Conservation (phyloP, 1,284 basidiomycete species). For the Heliocybe sulcata region DNA sequence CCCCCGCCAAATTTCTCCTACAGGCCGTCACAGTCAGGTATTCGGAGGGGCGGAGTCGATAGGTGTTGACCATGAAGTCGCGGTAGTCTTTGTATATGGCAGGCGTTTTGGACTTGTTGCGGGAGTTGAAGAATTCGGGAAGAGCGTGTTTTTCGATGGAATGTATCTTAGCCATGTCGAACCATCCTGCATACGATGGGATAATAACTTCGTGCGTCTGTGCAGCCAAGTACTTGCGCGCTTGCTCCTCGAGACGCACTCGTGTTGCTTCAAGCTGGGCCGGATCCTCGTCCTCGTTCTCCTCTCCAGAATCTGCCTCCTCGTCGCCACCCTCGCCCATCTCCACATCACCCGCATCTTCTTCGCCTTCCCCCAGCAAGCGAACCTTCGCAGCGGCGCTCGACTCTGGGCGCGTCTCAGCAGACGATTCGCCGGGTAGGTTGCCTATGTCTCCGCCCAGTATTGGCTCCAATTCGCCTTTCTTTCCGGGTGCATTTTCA, state of each 20-base stretch:
- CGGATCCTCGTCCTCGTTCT: constrained; percentile 73
- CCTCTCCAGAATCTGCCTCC: constrained; percentile 62
- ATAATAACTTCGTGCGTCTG: constrained; percentile 98
- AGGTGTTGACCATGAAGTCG: constrained; percentile 99
- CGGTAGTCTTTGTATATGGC: constrained; percentile 98
- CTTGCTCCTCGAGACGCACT: constrained; percentile 75
- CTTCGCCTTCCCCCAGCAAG: constrained; percentile 56
- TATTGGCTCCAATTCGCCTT: constrained; percentile 69
- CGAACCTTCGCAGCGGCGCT: constrained; percentile 45
- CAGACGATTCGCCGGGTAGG: constrained; percentile 42
- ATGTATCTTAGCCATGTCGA: constrained; percentile 92
- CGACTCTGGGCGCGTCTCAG: constrained; percentile 31
- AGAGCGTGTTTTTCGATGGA: constrained; percentile 89
- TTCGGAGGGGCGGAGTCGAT: constrained; percentile 89
- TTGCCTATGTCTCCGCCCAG: constrained; percentile 66
- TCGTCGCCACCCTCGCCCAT: constrained; percentile 70
- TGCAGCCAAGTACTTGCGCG: constrained; percentile 89
- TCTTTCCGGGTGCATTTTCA: constrained; percentile 68
- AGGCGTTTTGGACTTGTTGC: constrained; percentile 93
- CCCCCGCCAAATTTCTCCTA: constrained; percentile 91
- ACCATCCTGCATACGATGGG: constrained; percentile 97
- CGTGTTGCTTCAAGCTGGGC: constrained; percentile 76
- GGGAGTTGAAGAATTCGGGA: constrained; percentile 97
- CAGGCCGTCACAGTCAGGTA: constrained; percentile 99
- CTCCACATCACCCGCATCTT: constrained; percentile 57